These are phyloP conservation scores for Tephrocybe rancida DNA, from an alignment of 768 basidiomycete genomes.

Conservation along the genomic window DNA sequence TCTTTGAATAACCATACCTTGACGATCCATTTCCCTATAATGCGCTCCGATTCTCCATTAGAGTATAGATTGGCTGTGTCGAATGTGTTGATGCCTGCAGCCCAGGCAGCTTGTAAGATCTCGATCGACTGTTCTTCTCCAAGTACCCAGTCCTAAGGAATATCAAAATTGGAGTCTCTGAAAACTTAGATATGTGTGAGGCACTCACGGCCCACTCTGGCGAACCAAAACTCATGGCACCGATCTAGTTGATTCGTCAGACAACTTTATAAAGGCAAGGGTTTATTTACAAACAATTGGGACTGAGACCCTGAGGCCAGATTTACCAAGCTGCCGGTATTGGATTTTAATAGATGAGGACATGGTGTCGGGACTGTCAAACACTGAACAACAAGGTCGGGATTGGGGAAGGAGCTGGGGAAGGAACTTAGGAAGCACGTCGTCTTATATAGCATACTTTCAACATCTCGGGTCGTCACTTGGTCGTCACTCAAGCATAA, in stretches of 20 bases:
- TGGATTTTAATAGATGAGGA: constrained; percentile 2
- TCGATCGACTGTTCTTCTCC: constrained; percentile 44
- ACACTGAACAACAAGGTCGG: too few species aligned
- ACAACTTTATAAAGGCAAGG: not conserved
- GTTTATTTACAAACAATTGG: constrained; percentile 9
- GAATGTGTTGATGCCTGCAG: constrained; percentile 36
- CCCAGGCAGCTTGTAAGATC: constrained; percentile 51
- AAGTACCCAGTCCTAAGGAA: constrained; percentile 45
- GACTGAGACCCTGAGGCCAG: constrained; percentile 13
- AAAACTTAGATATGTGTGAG: constrained; percentile 19
- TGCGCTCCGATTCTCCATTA: constrained; percentile 39
- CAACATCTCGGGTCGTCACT: too few species aligned
- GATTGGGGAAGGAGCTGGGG: too few species aligned
- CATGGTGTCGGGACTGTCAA: too few species aligned
- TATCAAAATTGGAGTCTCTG: not conserved
- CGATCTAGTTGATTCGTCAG: constrained; percentile 10
- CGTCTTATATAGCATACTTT: too few species aligned
- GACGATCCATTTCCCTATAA: constrained; percentile 46
- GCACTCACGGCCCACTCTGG: constrained; percentile 14
- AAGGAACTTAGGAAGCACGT: too few species aligned
- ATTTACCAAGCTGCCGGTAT: constrained; percentile 14
- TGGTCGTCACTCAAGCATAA: too few species aligned
- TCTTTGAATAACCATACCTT: constrained; percentile 16
- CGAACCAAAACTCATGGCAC: constrained; percentile 17
- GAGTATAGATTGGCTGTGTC: constrained; percentile 41